Evolutionary conservation across 495 filamentous ascomycete species (phyloP), one percentile per base, ranked within the genome.

Genomic region (Collariella sp.): DNA sequence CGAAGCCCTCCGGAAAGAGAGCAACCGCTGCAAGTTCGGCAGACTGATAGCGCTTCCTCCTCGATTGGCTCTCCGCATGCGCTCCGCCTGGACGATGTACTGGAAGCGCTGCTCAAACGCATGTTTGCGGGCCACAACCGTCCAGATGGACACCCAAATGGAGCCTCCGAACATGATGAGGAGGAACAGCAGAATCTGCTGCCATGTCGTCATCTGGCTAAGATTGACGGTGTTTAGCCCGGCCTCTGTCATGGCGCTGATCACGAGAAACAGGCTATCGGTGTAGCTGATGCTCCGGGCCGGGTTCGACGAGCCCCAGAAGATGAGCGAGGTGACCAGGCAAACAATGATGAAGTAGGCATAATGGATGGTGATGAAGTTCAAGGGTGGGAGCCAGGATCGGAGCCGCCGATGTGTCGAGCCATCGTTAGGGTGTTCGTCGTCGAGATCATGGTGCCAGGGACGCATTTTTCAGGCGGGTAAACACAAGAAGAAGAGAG

Each of bases 211-310:
- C 56, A 95, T 70, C 44, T 80, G 73, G 50, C 81, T 87, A 51
- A 83, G 52, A 65, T 79, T 68, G 66, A 84, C 78, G 20, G 82
- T 87, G 53, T 87, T 88, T 31, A 90, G 70, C 0, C 86, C 86
- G 31, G 89, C 85, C 47, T 83, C 76, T 15, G 88, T 91, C 80
- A 93, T 91, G 22, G 89, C 88, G 56, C 81, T 86, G 39, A 86
- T 80, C 41, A 80, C 79, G 35, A 94, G 66, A 62, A 91, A 96
- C 11, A 95, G 70, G 12, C 83, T 78, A 64, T 95, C 86, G 7
- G 79, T 77, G 70, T 88, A 95, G 46, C 75, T 73, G 55, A 95
- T 78, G 54, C 76, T 85, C 35, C 72, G 65, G 40, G 71, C 66
- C 19, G 84, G 83, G 43, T 67, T 49, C 1, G 85, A 85, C 9